Percentiles rank a stretch among this genome's conserved stretches.
phyloP scores from a whole-genome alignment of 108 stramenopile genomes.

The Bacterosira constricta region DNA sequence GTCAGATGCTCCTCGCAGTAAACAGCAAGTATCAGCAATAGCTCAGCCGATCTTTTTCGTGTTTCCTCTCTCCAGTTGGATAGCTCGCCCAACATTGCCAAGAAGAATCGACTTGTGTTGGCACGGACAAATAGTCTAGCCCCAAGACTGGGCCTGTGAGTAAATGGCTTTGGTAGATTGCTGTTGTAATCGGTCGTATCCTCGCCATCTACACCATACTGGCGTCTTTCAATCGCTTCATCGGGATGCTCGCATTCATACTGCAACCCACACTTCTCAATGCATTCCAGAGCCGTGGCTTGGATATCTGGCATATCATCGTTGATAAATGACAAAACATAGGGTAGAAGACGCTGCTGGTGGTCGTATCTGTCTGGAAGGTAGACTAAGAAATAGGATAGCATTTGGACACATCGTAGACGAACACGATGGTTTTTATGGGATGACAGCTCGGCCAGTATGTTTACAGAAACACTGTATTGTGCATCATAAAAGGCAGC shows the following conservation, averaged over 20 bases:
- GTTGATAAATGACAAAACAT: constrained; percentile 65
- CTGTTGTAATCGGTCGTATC: constrained; percentile 51
- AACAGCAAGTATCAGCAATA: constrained; percentile 47
- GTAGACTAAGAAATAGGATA: constrained; percentile 59
- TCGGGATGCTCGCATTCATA: constrained; percentile 74
- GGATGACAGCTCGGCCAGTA: constrained; percentile 57
- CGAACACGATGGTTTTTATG: constrained; percentile 61
- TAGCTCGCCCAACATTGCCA: constrained; percentile 70
- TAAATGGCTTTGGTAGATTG: constrained; percentile 65
- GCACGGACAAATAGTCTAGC: constrained; percentile 73
- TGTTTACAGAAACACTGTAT: constrained; percentile 52
- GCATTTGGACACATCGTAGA: constrained; percentile 48
- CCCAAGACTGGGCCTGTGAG: constrained; percentile 66
- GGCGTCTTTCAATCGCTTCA: constrained; percentile 69
- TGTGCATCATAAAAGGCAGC: constrained; percentile 72
- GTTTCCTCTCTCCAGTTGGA: constrained; percentile 55
- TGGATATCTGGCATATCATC: constrained; percentile 41
- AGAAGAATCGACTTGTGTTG: constrained; percentile 67
- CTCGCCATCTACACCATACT: constrained; percentile 82
- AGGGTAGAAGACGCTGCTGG: constrained; percentile 79
- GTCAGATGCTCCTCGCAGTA: constrained; percentile 70
- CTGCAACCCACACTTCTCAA: constrained; percentile 64
- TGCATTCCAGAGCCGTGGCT: constrained; percentile 31
- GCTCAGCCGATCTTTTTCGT: constrained; percentile 38
- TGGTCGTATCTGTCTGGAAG: constrained; percentile 82